Conservation (phyloP, 192 early-diverging fungal genomes). For the Coemansia sp. region DNA sequence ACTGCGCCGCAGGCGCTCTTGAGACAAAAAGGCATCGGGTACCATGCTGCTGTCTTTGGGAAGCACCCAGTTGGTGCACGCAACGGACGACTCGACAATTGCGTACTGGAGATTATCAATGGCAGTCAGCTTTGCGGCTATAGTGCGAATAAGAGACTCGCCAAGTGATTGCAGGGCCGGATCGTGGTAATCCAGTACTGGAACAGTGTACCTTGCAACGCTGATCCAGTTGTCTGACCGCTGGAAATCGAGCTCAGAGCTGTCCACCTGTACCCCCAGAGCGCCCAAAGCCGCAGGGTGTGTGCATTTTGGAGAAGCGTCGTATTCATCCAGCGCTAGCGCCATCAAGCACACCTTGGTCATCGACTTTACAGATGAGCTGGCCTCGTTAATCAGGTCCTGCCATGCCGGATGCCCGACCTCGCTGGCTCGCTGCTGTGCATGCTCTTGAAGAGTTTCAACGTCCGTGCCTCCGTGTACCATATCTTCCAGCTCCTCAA, state of each 20-base stretch:
- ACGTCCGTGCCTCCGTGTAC: conserved; percentile 26
- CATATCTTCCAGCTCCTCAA: conserved; percentile 25
- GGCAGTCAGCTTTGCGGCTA: conserved; percentile 28
- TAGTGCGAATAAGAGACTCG: conserved; percentile 6
- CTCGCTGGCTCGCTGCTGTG: conserved; percentile 9
- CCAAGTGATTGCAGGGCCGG: conserved; percentile 12
- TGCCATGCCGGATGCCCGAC: conserved; percentile 30
- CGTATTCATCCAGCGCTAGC: conserved; percentile 15
- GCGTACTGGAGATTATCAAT: conserved; percentile 41
- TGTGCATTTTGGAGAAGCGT: conserved; percentile 31
- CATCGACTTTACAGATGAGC: conserved; percentile 18
- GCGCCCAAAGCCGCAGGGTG: neutral
- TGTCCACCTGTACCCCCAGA: too few relatives aligned
- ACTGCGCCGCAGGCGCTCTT: neutral
- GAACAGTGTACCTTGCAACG: conserved; percentile 14
- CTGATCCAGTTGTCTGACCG: conserved; percentile 29
- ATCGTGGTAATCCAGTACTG: conserved; percentile 11
- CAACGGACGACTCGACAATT: conserved; percentile 37
- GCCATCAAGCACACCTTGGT: conserved; percentile 10
- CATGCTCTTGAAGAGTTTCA: conserved; percentile 9
- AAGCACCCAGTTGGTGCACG: conserved; percentile 31
- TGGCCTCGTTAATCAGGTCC: conserved; percentile 13
- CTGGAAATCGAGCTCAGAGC: conserved; percentile 22
- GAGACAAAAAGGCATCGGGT: neutral
- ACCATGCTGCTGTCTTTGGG: neutral